phyloP scores from a whole-genome alignment of 2,329 filamentous ascomycete species.

The Hypomyces rosellus region DNA sequence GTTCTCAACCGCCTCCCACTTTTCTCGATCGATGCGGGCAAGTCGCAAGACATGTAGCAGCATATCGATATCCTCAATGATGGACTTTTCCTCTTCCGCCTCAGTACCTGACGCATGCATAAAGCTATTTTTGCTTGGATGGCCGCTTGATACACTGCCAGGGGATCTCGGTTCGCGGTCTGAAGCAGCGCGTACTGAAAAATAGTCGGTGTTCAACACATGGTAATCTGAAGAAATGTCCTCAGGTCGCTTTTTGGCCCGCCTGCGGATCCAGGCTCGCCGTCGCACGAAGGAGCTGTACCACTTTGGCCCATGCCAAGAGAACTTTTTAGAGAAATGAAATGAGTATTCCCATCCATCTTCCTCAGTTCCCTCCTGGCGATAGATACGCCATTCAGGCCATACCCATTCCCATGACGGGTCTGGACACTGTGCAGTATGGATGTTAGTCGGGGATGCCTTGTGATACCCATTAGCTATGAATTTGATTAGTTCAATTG shows the following conservation, averaged over 20 bases:
- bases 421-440: constrained; percentile 87
- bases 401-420: constrained; percentile 89
- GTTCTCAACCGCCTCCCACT: constrained; percentile 72
- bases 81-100: constrained; percentile 49
- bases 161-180: constrained; percentile 26
- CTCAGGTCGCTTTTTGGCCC: constrained; percentile 53
- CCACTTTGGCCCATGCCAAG: constrained; percentile 89
- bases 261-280: constrained; percentile 78
- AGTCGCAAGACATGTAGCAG: constrained; percentile 62
- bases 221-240: constrained; percentile 50
- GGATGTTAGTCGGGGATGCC: constrained; percentile 59
- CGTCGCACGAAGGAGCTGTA: constrained; percentile 92
- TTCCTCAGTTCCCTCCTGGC: constrained; percentile 73
- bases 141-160: constrained; percentile 20
- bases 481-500: not conserved
- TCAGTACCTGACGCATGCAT: constrained; percentile 33
- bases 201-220: constrained; percentile 71
- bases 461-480: constrained; percentile 57
- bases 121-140: constrained; percentile 32
- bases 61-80: constrained; percentile 57
- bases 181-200: constrained; percentile 60
- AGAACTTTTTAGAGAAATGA: constrained; percentile 66
- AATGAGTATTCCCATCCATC: constrained; percentile 97
- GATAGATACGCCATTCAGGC: constrained; percentile 57
- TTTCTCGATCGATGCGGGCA: constrained; percentile 82